Percentiles rank a stretch among this genome's conserved stretches.
Evolutionary conservation across 441 rosid genomes (phyloP).

Genomic region (Arabidopsis lyrata): DNA sequence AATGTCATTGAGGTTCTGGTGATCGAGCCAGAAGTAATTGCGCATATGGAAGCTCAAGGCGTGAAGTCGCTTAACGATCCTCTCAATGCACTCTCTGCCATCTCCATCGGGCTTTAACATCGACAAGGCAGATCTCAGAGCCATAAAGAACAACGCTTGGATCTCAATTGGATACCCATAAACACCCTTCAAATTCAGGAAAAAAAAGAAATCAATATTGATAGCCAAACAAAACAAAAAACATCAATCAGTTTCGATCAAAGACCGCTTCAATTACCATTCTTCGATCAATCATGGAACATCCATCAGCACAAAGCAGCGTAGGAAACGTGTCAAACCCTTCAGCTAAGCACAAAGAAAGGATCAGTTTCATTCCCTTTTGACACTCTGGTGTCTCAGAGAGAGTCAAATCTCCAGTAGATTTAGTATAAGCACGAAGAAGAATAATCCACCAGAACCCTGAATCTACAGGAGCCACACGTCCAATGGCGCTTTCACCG

Average conservation of each 20-base stretch:
- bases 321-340: slow-evolving; percentile 97
- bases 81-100: slow-evolving; percentile 81
- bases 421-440: slow-evolving; percentile 95
- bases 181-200: slow-evolving; percentile 63
- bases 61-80: slow-evolving; percentile 83
- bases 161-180: slow-evolving; percentile 97
- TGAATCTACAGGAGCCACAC: slow-evolving; percentile 98
- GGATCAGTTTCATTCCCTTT: slow-evolving; percentile 84
- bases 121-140: slow-evolving; percentile 71
- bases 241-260: neutral
- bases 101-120: slow-evolving; percentile 85
- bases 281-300: slow-evolving; percentile 94
- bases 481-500: slow-evolving; percentile 97
- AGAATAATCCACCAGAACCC: slow-evolving; percentile 99
- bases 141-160: slow-evolving; percentile 94
- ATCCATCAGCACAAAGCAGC: slow-evolving; percentile 92
- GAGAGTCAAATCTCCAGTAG: slow-evolving; percentile 84
- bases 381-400: slow-evolving; percentile 92
- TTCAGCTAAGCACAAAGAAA: slow-evolving; percentile 83
- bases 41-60: slow-evolving; percentile 95
- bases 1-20: slow-evolving; percentile 90
- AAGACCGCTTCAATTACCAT: slow-evolving; percentile 57
- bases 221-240: neutral
- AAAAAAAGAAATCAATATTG: neutral
- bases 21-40: slow-evolving; percentile 90